Evolutionary conservation across 2,329 filamentous ascomycete genomes (phyloP).

Genomic region (Claviceps sp.): DNA sequence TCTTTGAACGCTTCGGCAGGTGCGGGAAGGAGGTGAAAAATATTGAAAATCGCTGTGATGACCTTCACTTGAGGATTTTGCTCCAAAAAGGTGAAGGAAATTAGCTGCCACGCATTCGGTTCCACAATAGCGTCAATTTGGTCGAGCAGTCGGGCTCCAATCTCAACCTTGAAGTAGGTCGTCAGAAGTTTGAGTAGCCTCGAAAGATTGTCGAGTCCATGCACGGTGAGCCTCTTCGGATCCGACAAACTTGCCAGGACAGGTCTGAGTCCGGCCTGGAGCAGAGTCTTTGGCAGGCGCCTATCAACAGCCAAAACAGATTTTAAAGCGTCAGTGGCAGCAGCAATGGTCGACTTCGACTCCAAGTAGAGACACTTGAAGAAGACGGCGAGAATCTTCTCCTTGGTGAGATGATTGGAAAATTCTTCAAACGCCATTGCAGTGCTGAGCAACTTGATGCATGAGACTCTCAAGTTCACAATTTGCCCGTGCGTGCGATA

Average conservation of each 20-base stretch:
- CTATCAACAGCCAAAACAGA: conserved; percentile 78
- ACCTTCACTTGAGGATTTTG: conserved; percentile 89
- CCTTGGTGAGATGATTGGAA: conserved; percentile 52
- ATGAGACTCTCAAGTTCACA: conserved; percentile 80
- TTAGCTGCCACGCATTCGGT: conserved; percentile 64
- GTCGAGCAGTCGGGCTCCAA: conserved; percentile 82
- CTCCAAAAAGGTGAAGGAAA: conserved; percentile 90
- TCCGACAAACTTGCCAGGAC: conserved; percentile 97
- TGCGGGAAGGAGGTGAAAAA: conserved; percentile 88
- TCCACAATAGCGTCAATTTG: conserved; percentile 89
- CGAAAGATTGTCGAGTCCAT: conserved; percentile 82
- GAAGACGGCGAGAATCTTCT: conserved; percentile 81
- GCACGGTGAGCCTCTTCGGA: conserved; percentile 75
- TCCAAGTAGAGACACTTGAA: conserved; percentile 96
- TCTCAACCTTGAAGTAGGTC: conserved; percentile 98
- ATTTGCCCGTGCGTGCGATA: conserved; percentile 94
- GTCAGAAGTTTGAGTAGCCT: conserved; percentile 82
- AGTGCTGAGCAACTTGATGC: conserved; percentile 82
- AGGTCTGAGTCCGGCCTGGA: conserved; percentile 85
- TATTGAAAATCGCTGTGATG: conserved; percentile 86
- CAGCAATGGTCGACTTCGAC: conserved; percentile 81
- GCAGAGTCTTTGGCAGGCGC: conserved; percentile 85
- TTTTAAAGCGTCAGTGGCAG: conserved; percentile 80
- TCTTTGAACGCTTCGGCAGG: conserved; percentile 88
- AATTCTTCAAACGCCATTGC: conserved; percentile 92